Evolutionary conservation across 805 yeast species (phyloP), one percentile per base, ranked within the genome.

Genomic region (Diddensiella santjacobensis): DNA sequence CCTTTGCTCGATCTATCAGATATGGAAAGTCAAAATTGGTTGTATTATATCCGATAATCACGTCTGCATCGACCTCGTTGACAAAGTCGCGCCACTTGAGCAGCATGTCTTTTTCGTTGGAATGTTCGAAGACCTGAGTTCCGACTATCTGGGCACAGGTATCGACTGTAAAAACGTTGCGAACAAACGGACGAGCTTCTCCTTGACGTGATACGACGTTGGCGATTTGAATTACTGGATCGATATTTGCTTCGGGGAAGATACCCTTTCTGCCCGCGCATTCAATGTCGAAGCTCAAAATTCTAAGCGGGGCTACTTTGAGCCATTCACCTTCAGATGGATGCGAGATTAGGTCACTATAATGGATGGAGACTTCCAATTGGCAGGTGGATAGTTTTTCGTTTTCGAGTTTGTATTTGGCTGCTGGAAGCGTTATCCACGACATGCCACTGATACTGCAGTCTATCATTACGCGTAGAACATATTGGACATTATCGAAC

Each of bases 201-300:
- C 99, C 97, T 44, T 83, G 82, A 44, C 79, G 72, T 59, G 87
- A 83, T 2, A 91, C 95, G 23, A 93, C 96, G 61, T 88, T 91
- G 3, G 99, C 99, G 54, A 93, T 95, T 68, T 95, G 99, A 62
- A 93, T 93, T 6, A 93, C 96, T 0, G 96, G 85, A 70, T 93
- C 99, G 41, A 80, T 77, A 52, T 85, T 85, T 1, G 99, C 84
- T 62, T 93, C 99, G 1, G 99, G 99, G 65, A 93, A 93, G 10
- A 93, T 78, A 46, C 99, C 99, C 55, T 87, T 85, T 67, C 99
- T 80, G 40, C 99, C 99, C 2, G 99, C 93, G 76, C 99, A 93
- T 68, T 93, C 99, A 52, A 93, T 93, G 74, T 93, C 99, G 65
- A 93, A 91, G 8, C 97, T 89, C 56, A 93, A 71, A 42, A 93